Evolutionary conservation across 169 alveolate species (phyloP).

Genomic region (Besnoitia besnoiti): DNA sequence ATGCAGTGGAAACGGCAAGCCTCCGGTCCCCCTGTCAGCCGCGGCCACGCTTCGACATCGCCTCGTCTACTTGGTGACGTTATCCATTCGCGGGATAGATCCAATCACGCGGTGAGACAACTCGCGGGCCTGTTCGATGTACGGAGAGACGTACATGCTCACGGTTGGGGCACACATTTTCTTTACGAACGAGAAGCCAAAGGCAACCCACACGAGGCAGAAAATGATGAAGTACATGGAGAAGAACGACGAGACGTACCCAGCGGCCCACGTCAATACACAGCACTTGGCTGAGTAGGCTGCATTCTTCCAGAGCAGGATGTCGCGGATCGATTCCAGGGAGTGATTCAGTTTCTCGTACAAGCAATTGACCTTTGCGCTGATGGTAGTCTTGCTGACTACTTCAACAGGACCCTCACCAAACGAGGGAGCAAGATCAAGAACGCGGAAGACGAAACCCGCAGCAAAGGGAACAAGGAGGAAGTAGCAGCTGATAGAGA

Average conservation of each 20-base stretch:
- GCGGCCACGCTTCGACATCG: too few relatives aligned
- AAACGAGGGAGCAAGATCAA: constrained; percentile 48
- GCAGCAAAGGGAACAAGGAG: constrained; percentile 46
- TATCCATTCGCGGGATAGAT: constrained; percentile 61
- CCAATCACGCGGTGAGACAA: constrained; percentile 22
- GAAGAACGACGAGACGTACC: constrained; percentile 57
- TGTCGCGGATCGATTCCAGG: constrained; percentile 53
- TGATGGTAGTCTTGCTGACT: constrained; percentile 45
- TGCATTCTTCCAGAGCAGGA: constrained; percentile 53
- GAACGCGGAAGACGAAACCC: constrained; percentile 48
- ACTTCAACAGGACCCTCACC: constrained; percentile 61
- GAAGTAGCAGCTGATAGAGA: constrained; percentile 57
- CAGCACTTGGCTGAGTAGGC: constrained; percentile 54
- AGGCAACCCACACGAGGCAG: constrained; percentile 49
- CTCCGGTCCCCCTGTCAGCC: too few relatives aligned
- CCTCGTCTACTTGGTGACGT: neutral
- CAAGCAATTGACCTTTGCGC: neutral
- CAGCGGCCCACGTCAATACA: constrained; percentile 30
- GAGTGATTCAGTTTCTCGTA: constrained; percentile 45
- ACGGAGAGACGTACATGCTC: constrained; percentile 51
- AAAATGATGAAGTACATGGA: constrained; percentile 57
- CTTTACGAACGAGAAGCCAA: constrained; percentile 39
- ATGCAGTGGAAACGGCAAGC: too few relatives aligned
- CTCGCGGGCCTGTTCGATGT: constrained; percentile 52
- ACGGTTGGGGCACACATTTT: constrained; percentile 27